phyloP scores from a whole-genome alignment of 2,329 filamentous ascomycete genomes.

The Colletotrichum incanum region DNA sequence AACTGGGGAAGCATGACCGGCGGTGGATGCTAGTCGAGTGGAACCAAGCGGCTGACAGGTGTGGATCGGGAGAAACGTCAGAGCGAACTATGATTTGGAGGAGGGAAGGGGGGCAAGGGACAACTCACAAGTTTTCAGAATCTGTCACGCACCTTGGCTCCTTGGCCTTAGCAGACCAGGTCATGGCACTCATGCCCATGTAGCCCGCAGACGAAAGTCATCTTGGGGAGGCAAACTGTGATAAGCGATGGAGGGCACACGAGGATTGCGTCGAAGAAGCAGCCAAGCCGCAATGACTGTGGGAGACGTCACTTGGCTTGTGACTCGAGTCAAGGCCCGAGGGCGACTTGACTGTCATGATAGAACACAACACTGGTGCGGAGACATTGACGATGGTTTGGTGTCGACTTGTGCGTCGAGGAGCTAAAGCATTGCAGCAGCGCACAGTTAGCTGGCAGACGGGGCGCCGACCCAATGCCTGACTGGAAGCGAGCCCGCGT shows the following conservation, averaged over 20 bases:
- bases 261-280: neutral
- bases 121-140: constrained; percentile 12
- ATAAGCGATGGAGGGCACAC: constrained; percentile 7
- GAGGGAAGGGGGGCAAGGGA: neutral
- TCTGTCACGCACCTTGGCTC: constrained; percentile 5
- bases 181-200: neutral
- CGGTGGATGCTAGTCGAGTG: constrained; percentile 9
- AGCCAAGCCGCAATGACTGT: constrained; percentile 12
- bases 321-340: constrained; percentile 21
- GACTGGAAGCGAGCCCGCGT: constrained; percentile 12
- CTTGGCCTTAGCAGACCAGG: neutral
- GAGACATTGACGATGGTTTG: constrained; percentile 20
- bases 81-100: constrained; percentile 27
- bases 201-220: neutral
- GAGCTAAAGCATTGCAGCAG: neutral
- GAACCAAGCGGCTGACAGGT: constrained; percentile 32
- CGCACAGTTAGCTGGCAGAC: constrained; percentile 7
- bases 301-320: constrained; percentile 1
- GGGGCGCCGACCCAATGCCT: constrained; percentile 18
- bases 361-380: constrained; percentile 14
- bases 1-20: constrained; percentile 32
- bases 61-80: constrained; percentile 27
- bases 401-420: constrained; percentile 15
- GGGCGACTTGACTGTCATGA: constrained; percentile 20
- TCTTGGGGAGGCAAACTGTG: constrained; percentile 21